Evolutionary conservation across 2,329 filamentous ascomycete species (phyloP), one percentile per base, ranked within the genome.

Genomic region (Trichoderma oligosporum): DNA sequence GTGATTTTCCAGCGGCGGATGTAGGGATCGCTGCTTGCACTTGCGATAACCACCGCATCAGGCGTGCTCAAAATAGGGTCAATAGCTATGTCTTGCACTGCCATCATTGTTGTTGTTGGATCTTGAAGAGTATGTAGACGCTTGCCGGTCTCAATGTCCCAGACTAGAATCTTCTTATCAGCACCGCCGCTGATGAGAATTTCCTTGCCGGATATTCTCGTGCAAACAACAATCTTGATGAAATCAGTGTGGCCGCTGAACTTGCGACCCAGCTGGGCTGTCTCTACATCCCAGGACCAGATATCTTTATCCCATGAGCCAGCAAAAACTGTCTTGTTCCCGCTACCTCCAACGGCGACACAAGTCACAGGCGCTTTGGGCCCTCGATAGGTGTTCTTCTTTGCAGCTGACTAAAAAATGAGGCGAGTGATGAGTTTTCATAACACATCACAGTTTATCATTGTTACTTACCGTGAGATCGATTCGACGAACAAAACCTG

Each of bases 281-380:
- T 83, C 16, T 79, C 75, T 29, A 87, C 75, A 65, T 89, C 80
- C 88, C 91, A 97, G 29, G 87, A 88, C 86, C 91, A 96, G 58
- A 97, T 82, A 18, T 84, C 81, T 74, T 96, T 96, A 74, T 99
- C 93, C 94, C 94, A 99, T 59, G 87, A 94, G 31, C 92, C 93
- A 22, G 91, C 91, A 71, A 91, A 97, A 9, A 97, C 68, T 1
- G 80, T 87, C 49, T 71, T 73, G 59, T 77, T 78, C 24, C 74
- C 74, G 4, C 76, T 70, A 12, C 84, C 81, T 42, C 82, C 85
- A 33, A 90, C 77, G 14, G 88, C 84, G 25, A 96, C 73, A 63
- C 87, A 89, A 8, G 90, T 93, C 8, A 96, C 78, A 1, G 94
- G 94, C 3, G 90, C 87, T 44, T 81, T 82, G 16, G 92, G 89